phyloP scores from a whole-genome alignment of 1,284 basidiomycete genomes.

The Psilocybe mexicana region DNA sequence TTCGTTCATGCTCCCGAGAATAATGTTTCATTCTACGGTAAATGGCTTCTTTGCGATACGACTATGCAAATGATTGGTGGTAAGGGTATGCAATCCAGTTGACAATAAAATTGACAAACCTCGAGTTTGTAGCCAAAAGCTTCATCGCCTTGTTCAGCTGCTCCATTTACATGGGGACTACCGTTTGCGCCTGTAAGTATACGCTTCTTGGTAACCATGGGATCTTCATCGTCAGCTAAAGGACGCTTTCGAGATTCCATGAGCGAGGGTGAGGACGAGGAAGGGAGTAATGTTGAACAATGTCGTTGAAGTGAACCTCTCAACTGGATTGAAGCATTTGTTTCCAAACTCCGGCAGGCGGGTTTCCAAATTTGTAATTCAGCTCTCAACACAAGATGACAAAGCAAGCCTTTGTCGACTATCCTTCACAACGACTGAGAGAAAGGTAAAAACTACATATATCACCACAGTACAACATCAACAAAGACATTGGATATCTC shows the following conservation, averaged over 20 bases:
- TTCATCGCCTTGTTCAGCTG: conserved; percentile 45
- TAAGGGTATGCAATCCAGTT: conserved; percentile 4
- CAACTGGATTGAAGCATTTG: conserved; percentile 20
- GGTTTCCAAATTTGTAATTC: conserved; percentile 36
- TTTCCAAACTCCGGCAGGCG: conserved; percentile 41
- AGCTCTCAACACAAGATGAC: conserved; percentile 8
- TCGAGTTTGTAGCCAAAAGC: conserved; percentile 68
- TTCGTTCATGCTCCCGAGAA: conserved; percentile 77
- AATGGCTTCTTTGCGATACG: conserved; percentile 89
- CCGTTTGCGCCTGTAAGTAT: conserved; percentile 56
- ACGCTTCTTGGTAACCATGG: conserved; percentile 63
- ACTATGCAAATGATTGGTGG: conserved; percentile 38
- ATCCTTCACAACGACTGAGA: background rate
- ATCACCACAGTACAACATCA: background rate
- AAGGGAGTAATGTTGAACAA: conserved; percentile 21
- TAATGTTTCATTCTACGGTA: conserved; percentile 92
- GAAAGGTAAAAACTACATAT: background rate
- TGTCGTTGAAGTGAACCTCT: conserved; percentile 18
- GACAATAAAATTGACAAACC: conserved; percentile 43
- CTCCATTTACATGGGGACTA: conserved; percentile 64
- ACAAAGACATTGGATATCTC: too few relatives aligned
- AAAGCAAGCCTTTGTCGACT: background rate
- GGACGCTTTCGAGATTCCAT: conserved; percentile 71
- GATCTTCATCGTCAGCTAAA: conserved; percentile 54
- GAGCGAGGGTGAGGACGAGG: conserved; percentile 19